phyloP scores from a whole-genome alignment of 345 rosid genomes.

The Gossypium stocksii region DNA sequence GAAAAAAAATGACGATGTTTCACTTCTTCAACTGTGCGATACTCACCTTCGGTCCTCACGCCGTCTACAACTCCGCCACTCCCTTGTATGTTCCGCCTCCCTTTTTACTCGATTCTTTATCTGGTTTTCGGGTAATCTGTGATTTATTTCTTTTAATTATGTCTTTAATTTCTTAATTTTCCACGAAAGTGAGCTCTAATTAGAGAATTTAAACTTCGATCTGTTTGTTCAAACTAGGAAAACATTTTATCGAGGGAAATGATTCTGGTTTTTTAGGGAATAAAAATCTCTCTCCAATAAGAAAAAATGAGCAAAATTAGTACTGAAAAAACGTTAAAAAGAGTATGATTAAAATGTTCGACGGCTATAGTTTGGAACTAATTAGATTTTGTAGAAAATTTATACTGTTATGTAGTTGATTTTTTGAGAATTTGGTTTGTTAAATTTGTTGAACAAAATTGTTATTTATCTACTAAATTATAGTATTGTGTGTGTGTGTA shows the following conservation, averaged over 20 bases:
- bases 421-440: background rate
- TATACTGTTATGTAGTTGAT: background rate
- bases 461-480: background rate
- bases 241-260: background rate
- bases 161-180: background rate
- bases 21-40: slow-evolving; percentile 99
- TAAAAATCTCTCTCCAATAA: background rate
- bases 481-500: background rate
- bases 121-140: background rate
- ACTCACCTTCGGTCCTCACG: slow-evolving; percentile 97
- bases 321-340: background rate
- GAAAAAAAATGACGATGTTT: slow-evolving; percentile 64
- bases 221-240: background rate
- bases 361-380: background rate
- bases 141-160: background rate
- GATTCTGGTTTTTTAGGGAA: background rate
- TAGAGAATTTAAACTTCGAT: background rate
- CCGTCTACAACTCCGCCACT: slow-evolving; percentile 98
- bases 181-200: background rate
- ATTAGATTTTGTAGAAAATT: background rate
- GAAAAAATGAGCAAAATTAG: background rate
- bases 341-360: background rate
- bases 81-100: slow-evolving; percentile 52
- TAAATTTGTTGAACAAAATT: background rate
- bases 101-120: background rate